Conservation (phyloP, 805 yeast species). For the Saturnispora besseyi region DNA sequence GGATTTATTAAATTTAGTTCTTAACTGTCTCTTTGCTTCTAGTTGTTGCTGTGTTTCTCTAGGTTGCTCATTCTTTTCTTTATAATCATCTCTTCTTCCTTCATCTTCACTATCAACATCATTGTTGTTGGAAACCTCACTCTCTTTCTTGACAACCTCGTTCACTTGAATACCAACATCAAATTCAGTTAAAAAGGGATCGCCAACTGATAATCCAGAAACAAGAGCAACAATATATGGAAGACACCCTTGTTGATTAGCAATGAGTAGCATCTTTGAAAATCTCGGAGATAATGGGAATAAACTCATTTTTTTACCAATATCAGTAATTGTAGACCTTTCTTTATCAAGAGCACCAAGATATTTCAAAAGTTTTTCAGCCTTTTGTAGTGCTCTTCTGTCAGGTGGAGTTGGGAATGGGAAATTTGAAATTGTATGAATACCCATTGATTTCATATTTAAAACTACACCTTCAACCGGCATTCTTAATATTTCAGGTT, state of each 20-base stretch:
- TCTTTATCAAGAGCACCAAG: slow-evolving; percentile 68
- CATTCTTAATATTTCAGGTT: slow-evolving; percentile 88
- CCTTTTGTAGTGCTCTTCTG: slow-evolving; percentile 45
- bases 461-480: slow-evolving; percentile 95
- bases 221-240: slow-evolving; percentile 89
- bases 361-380: slow-evolving; percentile 57
- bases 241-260: slow-evolving; percentile 78
- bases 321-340: slow-evolving; percentile 48
- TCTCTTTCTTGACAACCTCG: slow-evolving; percentile 19
- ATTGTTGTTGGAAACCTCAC: slow-evolving; percentile 16
- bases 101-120: slow-evolving; percentile 31
- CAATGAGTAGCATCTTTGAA: slow-evolving; percentile 80
- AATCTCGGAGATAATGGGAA: slow-evolving; percentile 94
- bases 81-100: slow-evolving; percentile 1
- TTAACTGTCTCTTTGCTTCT: slow-evolving; percentile 33
- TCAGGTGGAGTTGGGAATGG: slow-evolving; percentile 94
- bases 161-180: slow-evolving; percentile 50
- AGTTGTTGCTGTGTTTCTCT: slow-evolving; percentile 30
- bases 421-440: slow-evolving; percentile 79
- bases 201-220: slow-evolving; percentile 88
- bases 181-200: slow-evolving; percentile 70
- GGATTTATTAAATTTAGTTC: slow-evolving; percentile 49
- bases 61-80: slow-evolving; percentile 29
- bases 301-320: slow-evolving; percentile 79
- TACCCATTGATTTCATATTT: slow-evolving; percentile 96